These are phyloP conservation scores for Parasitella parasitica DNA, from an alignment of 371 early-diverging fungal species.

Conservation along the genomic window DNA sequence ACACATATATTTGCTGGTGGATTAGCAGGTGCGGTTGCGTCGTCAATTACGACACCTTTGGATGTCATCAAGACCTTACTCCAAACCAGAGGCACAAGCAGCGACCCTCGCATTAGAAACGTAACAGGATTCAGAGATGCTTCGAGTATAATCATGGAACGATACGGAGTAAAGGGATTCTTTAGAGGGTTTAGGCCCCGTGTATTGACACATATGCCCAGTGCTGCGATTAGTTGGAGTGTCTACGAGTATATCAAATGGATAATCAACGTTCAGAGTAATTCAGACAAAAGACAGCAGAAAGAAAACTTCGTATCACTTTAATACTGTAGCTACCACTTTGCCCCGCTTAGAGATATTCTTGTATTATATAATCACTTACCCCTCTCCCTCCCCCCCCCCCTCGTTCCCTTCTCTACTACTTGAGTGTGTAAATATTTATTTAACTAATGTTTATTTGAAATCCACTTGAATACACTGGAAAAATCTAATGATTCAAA, in stretches of 20 bases:
- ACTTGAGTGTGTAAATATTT: background rate
- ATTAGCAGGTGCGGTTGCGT: slow-evolving; percentile 88
- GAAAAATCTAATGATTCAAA: slow-evolving; percentile 74
- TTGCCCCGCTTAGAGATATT: background rate
- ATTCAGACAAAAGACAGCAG: background rate
- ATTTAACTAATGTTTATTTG: background rate
- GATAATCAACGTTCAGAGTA: slow-evolving; percentile 38
- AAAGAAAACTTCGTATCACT: slow-evolving; percentile 10
- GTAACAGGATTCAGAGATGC: slow-evolving; percentile 75
- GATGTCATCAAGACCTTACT: slow-evolving; percentile 93
- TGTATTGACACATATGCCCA: slow-evolving; percentile 86
- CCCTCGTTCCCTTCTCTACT: background rate
- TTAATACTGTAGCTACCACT: too few relatives aligned
- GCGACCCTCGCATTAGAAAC: slow-evolving; percentile 68
- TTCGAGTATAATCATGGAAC: slow-evolving; percentile 68
- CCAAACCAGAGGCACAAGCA: slow-evolving; percentile 82
- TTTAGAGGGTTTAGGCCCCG: slow-evolving; percentile 82
- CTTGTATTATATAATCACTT: slow-evolving; percentile 6
- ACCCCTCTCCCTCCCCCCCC: background rate
- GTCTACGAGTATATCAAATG: slow-evolving; percentile 89
- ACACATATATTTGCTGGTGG: slow-evolving; percentile 88
- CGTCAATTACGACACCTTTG: slow-evolving; percentile 89
- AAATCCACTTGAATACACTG: slow-evolving; percentile 67
- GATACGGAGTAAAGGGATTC: slow-evolving; percentile 80
- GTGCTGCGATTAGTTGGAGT: slow-evolving; percentile 94